Percentiles rank a stretch among this genome's conserved stretches.
Conservation (phyloP, 768 basidiomycete species). For the Pleurotus citrinopileatus region DNA sequence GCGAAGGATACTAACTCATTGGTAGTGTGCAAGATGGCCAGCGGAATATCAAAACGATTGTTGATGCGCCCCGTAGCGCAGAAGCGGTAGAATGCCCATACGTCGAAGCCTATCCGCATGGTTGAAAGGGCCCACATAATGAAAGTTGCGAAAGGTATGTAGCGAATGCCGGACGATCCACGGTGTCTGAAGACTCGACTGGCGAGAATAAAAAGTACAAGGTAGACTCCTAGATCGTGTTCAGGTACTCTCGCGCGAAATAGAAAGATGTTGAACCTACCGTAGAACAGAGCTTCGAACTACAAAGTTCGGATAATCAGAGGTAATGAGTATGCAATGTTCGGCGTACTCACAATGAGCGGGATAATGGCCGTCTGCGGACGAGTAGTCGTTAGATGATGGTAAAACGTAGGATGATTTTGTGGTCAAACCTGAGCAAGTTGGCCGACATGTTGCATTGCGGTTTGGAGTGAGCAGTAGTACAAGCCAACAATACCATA, state of each 20-base stretch:
- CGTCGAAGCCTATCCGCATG: background rate
- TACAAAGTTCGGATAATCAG: background rate
- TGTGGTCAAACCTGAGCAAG: no score
- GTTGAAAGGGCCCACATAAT: slow-evolving; percentile 1
- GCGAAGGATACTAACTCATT: background rate
- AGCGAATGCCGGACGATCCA: background rate
- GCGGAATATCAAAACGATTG: background rate
- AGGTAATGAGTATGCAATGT: background rate
- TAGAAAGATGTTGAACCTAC: background rate
- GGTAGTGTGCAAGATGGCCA: slow-evolving; percentile 7
- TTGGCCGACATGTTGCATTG: no score
- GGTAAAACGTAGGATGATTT: no score
- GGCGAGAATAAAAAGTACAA: background rate
- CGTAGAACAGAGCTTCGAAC: background rate
- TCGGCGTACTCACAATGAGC: background rate
- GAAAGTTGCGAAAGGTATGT: background rate
- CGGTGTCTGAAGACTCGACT: background rate
- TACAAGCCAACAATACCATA: no score
- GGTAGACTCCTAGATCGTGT: background rate
- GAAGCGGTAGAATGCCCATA: background rate
- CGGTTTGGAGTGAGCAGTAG: no score
- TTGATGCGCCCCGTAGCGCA: background rate
- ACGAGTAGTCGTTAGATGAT: no score
- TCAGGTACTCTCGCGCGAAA: background rate
- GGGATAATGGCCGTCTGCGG: background rate